Evolutionary conservation across 192 early-diverging fungal species (phyloP).

Genomic region (Backusella psychrophila): DNA sequence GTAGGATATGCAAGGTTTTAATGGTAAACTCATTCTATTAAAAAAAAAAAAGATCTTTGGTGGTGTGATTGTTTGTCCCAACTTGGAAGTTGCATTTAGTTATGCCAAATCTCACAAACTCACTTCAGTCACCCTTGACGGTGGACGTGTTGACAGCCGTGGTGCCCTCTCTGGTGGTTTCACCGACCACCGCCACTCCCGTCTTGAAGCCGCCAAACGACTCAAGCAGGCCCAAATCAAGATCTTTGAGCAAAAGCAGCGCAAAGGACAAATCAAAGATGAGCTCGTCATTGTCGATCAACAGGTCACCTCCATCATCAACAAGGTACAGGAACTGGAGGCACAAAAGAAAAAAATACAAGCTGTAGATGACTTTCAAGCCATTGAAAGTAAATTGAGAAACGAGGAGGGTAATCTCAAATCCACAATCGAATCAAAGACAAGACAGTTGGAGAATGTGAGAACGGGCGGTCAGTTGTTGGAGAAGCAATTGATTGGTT

Average conservation of each 20-base stretch:
- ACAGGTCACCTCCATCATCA: constrained; percentile 57
- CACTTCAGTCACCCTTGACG: constrained; percentile 87
- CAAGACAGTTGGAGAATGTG: constrained; percentile 42
- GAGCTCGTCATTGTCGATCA: constrained; percentile 60
- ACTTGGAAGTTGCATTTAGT: constrained; percentile 74
- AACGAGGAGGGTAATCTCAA: constrained; percentile 64
- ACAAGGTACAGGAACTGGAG: constrained; percentile 54
- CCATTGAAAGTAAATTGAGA: constrained; percentile 52
- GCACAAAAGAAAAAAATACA: constrained; percentile 49
- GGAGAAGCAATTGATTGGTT: constrained; percentile 56
- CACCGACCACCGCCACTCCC: constrained; percentile 67
- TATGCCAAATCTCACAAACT: constrained; percentile 77
- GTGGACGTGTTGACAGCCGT: constrained; percentile 88
- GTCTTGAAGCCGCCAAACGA: constrained; percentile 70
- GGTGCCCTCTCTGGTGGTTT: constrained; percentile 94
- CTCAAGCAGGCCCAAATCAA: constrained; percentile 50
- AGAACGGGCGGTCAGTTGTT: constrained; percentile 45
- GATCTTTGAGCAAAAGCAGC: constrained; percentile 39
- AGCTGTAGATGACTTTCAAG: constrained; percentile 57
- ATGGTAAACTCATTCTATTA: background rate
- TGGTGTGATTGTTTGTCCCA: constrained; percentile 82
- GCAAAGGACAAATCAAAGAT: constrained; percentile 43
- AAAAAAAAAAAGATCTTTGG: constrained; percentile 58
- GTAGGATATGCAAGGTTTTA: background rate
- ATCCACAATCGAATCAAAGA: constrained; percentile 49